These are phyloP conservation scores for Cerioporus squamosus DNA, from an alignment of 1,284 basidiomycete species.

Conservation along the genomic window DNA sequence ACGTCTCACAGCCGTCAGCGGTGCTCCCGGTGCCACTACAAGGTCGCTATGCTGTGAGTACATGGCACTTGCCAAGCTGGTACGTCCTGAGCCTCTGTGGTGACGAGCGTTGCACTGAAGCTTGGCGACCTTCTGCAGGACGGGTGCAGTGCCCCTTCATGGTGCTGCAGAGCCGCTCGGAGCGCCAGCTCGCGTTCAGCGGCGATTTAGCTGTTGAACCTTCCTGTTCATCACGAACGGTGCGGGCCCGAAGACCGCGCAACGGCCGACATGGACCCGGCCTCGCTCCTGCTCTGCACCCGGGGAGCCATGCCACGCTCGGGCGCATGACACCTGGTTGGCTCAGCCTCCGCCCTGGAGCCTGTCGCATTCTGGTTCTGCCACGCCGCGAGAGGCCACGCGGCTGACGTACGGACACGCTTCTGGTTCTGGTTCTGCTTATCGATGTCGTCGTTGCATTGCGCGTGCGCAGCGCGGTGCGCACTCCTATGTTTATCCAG, in stretches of 20 bases:
- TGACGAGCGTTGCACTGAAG: constrained; percentile 3
- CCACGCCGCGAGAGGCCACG: constrained; percentile 12
- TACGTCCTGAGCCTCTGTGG: constrained; percentile 17
- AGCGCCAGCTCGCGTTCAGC: constrained; percentile 8
- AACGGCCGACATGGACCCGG: constrained; percentile 23
- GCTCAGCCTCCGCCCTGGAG: constrained; percentile 16
- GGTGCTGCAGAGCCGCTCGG: not conserved
- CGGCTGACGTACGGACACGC: constrained; percentile 17
- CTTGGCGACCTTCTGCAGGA: too few species aligned
- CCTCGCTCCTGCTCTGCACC: constrained; percentile 16
- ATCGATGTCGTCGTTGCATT: constrained; percentile 18
- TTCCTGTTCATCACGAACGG: constrained; percentile 12
- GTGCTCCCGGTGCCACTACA: constrained; percentile 11
- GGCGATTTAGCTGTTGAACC: not conserved
- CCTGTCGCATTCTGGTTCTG: constrained; percentile 8
- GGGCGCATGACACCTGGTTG: constrained; percentile 17
- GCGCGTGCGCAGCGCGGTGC: constrained; percentile 9
- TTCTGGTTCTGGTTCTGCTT: constrained; percentile 10
- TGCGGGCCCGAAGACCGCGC: constrained; percentile 24
- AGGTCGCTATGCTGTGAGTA: constrained; percentile 13
- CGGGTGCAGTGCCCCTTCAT: too few species aligned
- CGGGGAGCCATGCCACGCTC: constrained; percentile 14
- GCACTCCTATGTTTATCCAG: constrained; percentile 15
- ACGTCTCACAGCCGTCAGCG: constrained; percentile 7
- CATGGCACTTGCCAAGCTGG: constrained; percentile 8